These are phyloP conservation scores for Bruguiera sexangula DNA, from an alignment of 345 rosid genomes.

Conservation along the genomic window DNA sequence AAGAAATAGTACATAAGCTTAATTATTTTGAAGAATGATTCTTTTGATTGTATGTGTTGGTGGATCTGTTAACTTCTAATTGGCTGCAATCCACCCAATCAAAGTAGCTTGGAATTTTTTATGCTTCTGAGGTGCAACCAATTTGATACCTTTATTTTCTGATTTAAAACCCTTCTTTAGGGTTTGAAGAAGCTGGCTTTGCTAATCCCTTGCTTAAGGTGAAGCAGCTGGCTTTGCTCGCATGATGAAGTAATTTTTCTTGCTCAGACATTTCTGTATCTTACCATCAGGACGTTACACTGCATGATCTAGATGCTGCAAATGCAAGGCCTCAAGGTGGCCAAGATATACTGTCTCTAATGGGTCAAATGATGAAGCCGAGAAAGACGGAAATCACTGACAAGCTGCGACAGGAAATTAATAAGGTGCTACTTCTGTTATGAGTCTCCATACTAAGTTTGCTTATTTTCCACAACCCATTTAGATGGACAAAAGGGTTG, in stretches of 20 bases:
- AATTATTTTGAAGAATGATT: not conserved
- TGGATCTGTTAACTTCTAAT: too few relatives aligned
- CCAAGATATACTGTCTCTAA: conserved; percentile 88
- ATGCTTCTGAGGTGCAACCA: not conserved
- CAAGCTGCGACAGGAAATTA: conserved; percentile 94
- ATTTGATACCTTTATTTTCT: not conserved
- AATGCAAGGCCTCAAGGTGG: conserved; percentile 99
- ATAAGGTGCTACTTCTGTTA: conserved; percentile 52
- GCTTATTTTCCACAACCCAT: not conserved
- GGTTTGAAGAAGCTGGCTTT: too few relatives aligned
- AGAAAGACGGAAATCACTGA: conserved; percentile 93
- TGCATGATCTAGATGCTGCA: conserved; percentile 97
- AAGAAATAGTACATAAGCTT: not conserved
- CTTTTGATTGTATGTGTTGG: not conserved
- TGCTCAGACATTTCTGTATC: conserved; percentile 8
- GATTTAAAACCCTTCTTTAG: not conserved
- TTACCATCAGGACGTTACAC: conserved; percentile 74
- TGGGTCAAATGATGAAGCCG: conserved; percentile 99
- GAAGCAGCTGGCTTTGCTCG: conserved; percentile 2
- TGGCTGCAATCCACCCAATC: not conserved
- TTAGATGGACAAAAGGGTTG: too few relatives aligned
- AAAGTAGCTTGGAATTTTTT: conserved; percentile 2
- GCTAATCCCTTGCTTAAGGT: not conserved
- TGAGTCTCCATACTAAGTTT: not conserved
- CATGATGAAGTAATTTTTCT: conserved; percentile 2